Base-by-base conservation (phyloP, 2,329 filamentous ascomycete species). In the Coleophoma crateriformis region DNA sequence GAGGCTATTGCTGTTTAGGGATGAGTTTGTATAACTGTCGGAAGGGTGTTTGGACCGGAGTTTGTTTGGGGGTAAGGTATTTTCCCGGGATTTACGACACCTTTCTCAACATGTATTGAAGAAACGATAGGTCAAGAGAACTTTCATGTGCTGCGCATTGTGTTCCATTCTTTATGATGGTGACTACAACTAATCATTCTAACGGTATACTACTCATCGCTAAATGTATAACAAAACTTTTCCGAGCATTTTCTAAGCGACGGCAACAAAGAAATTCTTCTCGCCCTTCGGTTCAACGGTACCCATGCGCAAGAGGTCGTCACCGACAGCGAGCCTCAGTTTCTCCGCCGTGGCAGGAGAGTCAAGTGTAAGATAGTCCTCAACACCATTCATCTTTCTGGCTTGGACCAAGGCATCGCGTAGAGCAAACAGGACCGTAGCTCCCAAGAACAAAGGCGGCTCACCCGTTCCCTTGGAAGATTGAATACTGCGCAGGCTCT, bases 361-460 rank as follows among this genome's bases (percentile, higher is more conserved):
- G 49, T 71, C 63, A 50, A 78, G 58, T 5, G 62, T 64, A 50
- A 78, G 56, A 3, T 71, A 66, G 13, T 72, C 68, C 8, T 61
- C 59, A 14, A 72, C 68, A 0, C 68, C 71, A 63, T 74, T 74
- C 58, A 75, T 68, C 54, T 65, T 68, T 49, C 75, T 67, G 2
- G 76, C 75, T 20, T 72, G 72, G 53, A 69, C 72, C n/a, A 79
- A 64, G 2, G 75, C 76, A 56, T 78, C 74, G 14, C 76, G 68
- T 43, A 79, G 71, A 3, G 75, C 76, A 55, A 79, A 79, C 55
- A 79, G 72, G 1, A 76, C 75, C 0, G 71, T 71, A 34, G 72
- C 74, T 3, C 76, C 76, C 65, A 79, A 68, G 53, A 79, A 79
- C 3, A 87, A 66, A 0, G 83, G 83, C 5, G 83, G 83, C 64